Conservation (phyloP, 306 rosid species). For the Elaeagnus macrophylla region DNA sequence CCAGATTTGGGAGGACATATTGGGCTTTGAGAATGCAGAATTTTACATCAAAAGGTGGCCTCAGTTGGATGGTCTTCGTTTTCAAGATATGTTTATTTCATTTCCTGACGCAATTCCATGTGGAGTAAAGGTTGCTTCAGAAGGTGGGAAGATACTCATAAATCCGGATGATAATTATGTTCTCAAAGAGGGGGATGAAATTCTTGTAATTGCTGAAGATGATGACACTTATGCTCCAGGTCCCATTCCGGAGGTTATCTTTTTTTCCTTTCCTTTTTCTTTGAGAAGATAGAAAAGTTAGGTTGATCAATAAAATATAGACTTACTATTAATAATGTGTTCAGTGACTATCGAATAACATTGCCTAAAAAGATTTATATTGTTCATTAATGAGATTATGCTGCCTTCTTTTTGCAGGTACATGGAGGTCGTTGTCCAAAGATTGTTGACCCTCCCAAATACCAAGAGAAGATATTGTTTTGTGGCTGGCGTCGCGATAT, state of each 20-base stretch:
- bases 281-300: too few species aligned
- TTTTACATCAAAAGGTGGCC: constrained; percentile 96
- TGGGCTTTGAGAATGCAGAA: constrained; percentile 98
- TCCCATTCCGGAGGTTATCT: constrained; percentile 67
- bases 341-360: too few species aligned
- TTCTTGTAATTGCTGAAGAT: constrained; percentile 97
- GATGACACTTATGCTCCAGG: constrained; percentile 91
- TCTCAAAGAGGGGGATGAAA: constrained; percentile 77
- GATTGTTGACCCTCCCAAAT: constrained; percentile 70
- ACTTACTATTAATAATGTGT: too few species aligned
- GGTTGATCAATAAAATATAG: too few species aligned
- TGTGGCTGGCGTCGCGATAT: constrained; percentile 99
- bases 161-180: constrained; percentile 83
- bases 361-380: too few species aligned
- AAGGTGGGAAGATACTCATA: constrained; percentile 67
- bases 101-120: constrained; percentile 97
- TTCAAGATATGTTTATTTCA: constrained; percentile 64
- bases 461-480: constrained; percentile 82
- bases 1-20: constrained; percentile 97
- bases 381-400: constrained; percentile 12
- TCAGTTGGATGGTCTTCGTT: constrained; percentile 55
- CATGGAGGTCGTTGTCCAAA: constrained; percentile 40
- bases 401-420: constrained; percentile 42
- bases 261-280: constrained; percentile 11
- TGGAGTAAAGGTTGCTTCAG: constrained; percentile 86